Percentiles rank a stretch among this genome's conserved stretches.
Conservation (phyloP, 148 eudicot genomes). For the Dianthus caryophyllus region DNA sequence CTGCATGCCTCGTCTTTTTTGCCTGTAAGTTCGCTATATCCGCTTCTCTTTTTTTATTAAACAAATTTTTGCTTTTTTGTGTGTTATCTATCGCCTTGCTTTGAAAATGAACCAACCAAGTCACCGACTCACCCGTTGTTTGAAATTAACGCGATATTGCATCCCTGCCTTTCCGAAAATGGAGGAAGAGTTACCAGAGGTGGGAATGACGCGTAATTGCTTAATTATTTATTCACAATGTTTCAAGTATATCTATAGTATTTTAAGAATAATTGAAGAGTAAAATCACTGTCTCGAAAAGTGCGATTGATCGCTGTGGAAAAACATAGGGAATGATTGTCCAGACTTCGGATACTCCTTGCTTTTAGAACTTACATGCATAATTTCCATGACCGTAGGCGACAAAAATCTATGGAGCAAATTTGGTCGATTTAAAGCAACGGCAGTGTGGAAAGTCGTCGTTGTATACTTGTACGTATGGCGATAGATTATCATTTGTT, state of each 20-base stretch:
- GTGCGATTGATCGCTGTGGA: background rate
- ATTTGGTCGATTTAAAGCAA: background rate
- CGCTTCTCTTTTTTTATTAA: background rate
- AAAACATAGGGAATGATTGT: background rate
- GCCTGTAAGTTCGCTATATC: conserved; percentile 10
- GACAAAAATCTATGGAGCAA: background rate
- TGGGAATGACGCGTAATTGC: too few relatives aligned
- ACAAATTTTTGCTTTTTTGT: background rate
- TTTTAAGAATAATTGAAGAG: too few relatives aligned
- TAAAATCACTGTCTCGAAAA: too few relatives aligned
- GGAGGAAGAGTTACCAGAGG: too few relatives aligned
- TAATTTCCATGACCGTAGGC: background rate
- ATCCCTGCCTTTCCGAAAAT: too few relatives aligned
- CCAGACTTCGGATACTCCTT: background rate
- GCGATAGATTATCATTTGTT: background rate
- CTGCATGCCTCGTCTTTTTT: conserved; percentile 10
- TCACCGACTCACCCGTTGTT: background rate
- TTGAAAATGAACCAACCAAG: background rate
- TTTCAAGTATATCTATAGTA: too few relatives aligned
- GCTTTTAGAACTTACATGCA: background rate
- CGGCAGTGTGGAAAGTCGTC: background rate
- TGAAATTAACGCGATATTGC: too few relatives aligned
- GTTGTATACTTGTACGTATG: background rate
- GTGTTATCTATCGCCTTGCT: background rate
- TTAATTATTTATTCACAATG: too few relatives aligned